These are phyloP conservation scores for Suhomyces pyralidae DNA, from an alignment of 805 yeast species.

Conservation along the genomic window DNA sequence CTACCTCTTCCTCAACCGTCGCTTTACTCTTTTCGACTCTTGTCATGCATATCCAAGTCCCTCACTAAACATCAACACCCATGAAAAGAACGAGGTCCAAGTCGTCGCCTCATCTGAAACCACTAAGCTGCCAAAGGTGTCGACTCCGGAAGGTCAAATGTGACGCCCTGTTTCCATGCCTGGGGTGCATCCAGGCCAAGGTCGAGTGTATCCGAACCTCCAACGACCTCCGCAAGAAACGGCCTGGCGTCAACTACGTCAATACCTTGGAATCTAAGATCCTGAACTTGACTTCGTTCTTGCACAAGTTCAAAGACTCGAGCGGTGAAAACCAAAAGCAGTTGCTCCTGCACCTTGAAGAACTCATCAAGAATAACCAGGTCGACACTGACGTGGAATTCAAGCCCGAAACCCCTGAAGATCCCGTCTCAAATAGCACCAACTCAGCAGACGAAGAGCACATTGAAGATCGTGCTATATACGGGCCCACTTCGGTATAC, in stretches of 20 bases:
- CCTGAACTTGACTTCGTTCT: constrained; percentile 20
- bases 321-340: constrained; percentile 16
- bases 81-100: background rate
- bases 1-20: too few species aligned
- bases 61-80: background rate
- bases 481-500: constrained; percentile 47
- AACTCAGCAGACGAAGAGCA: background rate
- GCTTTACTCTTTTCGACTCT: background rate
- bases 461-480: constrained; percentile 33
- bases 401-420: background rate
- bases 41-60: background rate
- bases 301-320: constrained; percentile 21
- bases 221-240: constrained; percentile 49
- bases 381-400: background rate
- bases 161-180: constrained; percentile 48
- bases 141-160: constrained; percentile 47
- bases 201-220: constrained; percentile 47
- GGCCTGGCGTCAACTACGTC: constrained; percentile 52
- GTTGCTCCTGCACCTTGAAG: constrained; percentile 8
- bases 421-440: background rate
- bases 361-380: constrained; percentile 6
- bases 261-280: constrained; percentile 38
- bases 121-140: constrained; percentile 39
- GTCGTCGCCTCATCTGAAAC: constrained; percentile 8
- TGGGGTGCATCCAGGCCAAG: constrained; percentile 41